Conservation (phyloP, 495 filamentous ascomycete genomes). For the Acidiella bohemica region DNA sequence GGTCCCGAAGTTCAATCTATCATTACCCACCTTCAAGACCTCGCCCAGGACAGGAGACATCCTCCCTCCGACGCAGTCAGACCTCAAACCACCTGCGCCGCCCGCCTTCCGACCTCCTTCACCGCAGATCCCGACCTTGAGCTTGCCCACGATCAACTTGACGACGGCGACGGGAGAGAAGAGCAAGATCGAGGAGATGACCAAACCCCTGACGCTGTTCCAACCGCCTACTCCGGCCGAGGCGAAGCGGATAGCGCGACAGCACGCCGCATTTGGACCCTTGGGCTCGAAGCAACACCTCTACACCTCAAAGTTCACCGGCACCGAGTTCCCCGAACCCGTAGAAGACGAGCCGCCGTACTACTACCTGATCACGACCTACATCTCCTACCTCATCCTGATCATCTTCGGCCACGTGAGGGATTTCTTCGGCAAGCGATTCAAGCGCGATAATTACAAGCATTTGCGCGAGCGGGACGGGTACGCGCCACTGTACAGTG, state of each 20-base stretch:
- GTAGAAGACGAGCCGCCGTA: conserved; percentile 93
- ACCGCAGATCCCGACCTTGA: conserved; percentile 55
- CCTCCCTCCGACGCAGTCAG: conserved; percentile 16
- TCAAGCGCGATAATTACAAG: conserved; percentile 68
- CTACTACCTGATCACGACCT: conserved; percentile 91
- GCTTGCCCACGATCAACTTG: conserved; percentile 81
- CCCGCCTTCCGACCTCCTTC: conserved; percentile 42
- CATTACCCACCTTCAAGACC: conserved; percentile 48
- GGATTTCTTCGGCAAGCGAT: conserved; percentile 96
- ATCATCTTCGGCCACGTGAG: conserved; percentile 90
- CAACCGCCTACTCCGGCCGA: conserved; percentile 83
- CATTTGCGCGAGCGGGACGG: conserved; percentile 73
- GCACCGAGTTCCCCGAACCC: conserved; percentile 62
- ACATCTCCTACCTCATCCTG: conserved; percentile 90
- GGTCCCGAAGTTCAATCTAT: conserved; percentile 39
- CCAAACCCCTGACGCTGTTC: conserved; percentile 62
- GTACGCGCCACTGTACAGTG: conserved; percentile 92
- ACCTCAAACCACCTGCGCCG: conserved; percentile 44
- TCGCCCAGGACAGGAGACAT: conserved; percentile 33
- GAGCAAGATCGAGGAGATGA: conserved; percentile 53
- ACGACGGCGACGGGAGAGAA: conserved; percentile 78
- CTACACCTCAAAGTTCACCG: conserved; percentile 74
- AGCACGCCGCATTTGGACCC: conserved; percentile 86
- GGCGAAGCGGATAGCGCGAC: conserved; percentile 54
- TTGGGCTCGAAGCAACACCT: conserved; percentile 65